Percentiles rank a stretch among this genome's conserved stretches.
Evolutionary conservation across 805 yeast genomes (phyloP).

Genomic region (Lachancea quebecensis): DNA sequence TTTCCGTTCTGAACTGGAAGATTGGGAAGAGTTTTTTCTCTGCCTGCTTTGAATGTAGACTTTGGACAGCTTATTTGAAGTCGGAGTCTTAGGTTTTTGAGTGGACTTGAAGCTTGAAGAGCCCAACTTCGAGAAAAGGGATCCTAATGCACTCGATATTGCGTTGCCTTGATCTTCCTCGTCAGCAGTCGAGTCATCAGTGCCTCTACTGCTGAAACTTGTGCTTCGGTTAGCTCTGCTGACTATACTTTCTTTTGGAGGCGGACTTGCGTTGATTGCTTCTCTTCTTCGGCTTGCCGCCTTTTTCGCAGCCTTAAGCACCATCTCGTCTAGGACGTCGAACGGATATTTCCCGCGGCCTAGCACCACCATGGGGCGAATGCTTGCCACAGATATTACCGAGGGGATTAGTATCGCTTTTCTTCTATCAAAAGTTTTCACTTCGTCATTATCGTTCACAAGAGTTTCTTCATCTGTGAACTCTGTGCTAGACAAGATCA

Average conservation of each 20-base stretch:
- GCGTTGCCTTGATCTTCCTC: conserved; percentile 8
- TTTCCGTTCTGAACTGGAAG: neutral
- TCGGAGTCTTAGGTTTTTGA: neutral
- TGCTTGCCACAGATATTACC: conserved; percentile 12
- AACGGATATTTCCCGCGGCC: conserved; percentile 22
- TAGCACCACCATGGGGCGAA: conserved; percentile 16
- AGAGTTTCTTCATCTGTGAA: conserved; percentile 11
- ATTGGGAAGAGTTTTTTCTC: neutral
- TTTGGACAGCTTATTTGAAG: neutral
- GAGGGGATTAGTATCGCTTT: conserved; percentile 12
- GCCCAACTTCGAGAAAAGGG: conserved; percentile 15
- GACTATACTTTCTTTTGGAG: no score
- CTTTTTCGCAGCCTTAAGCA: conserved; percentile 13
- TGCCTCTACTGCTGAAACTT: conserved; percentile 1
- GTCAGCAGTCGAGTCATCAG: neutral
- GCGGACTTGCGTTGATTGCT: neutral
- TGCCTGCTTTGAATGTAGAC: neutral
- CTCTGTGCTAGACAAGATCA: conserved; percentile 15
- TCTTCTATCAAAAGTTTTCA: conserved; percentile 2
- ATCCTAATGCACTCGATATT: conserved; percentile 13
- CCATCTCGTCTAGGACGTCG: conserved; percentile 24
- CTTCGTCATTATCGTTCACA: conserved; percentile 9
- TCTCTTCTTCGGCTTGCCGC: conserved; percentile 12
- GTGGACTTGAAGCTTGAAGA: conserved; percentile 1
- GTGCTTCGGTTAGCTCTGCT: neutral